Evolutionary conservation across 1,284 basidiomycete genomes (phyloP), one percentile per base, ranked within the genome.

Genomic region (Malassezia arunalokei): DNA sequence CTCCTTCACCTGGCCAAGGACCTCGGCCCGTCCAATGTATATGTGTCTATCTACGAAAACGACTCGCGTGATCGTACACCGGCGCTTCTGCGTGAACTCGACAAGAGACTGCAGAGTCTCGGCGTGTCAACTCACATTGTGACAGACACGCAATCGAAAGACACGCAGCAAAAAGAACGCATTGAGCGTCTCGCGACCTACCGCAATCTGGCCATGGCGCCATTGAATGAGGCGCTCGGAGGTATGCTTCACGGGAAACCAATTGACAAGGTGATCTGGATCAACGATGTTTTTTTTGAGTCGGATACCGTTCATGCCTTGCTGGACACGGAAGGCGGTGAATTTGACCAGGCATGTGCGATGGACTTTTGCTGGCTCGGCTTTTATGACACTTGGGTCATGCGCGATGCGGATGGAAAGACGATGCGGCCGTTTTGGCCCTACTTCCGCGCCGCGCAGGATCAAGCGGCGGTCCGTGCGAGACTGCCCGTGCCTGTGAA

Each of bases 31-130:
- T 73, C 76, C 42, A 80, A 80, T 46, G 77, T 78, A 14, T 81
- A 77, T 58, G 74, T 82, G 5, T 81, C 79, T n/a, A 73, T 81
- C 45, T 76, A 81, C 60, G 80, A 81, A 65, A 79, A 77, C 46
- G 75, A 79, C 59, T 79, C 78, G 32, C 44, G 51, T 31, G 80
- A 81, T 60, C 56, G 57, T 1, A 78, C 78, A 1, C 75, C 77
- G 6, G 57, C 66, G 3, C 69, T 78, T 43, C 75, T 80, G 1
- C 59, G 64, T 42, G 59, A 65, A 5, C 73, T 79, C 38, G 71
- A 75, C 27, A 42, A 39, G 0, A 62, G 66, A 9, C 71, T 80
- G 9, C 60, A 30, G 2, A 48, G 6, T 2, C 17, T 29, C 7
- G 53, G 53, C 8, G 44, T 46, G 6, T 40, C 15, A 1, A 43